These are phyloP conservation scores for Ophiostoma quercus DNA, from an alignment of 2,329 filamentous ascomycete genomes.

Conservation along the genomic window DNA sequence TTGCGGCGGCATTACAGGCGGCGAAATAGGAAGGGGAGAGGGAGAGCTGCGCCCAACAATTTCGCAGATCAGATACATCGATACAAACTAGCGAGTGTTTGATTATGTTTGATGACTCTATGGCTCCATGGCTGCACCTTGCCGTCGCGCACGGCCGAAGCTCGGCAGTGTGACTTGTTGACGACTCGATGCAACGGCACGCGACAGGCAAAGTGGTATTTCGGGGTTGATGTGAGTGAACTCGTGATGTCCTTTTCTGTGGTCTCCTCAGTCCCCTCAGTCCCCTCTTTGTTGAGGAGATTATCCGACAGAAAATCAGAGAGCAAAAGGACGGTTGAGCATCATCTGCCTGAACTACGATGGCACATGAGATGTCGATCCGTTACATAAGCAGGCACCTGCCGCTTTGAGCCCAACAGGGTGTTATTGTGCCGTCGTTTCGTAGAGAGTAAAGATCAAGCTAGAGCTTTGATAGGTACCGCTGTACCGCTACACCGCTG, in stretches of 20 bases:
- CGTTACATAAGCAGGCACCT: neutral
- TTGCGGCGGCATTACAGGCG: slow-evolving; percentile 21
- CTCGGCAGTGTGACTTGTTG: neutral
- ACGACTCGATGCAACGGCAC: neutral
- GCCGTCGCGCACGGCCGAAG: neutral
- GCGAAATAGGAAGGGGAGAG: neutral
- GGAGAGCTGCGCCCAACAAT: neutral
- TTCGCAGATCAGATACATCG: neutral
- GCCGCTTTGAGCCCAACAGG: neutral
- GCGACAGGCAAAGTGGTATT: neutral
- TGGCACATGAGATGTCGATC: neutral
- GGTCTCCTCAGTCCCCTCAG: neutral
- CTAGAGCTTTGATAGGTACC: neutral
- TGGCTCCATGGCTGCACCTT: slow-evolving; percentile 1
- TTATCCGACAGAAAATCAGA: neutral
- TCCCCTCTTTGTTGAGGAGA: neutral
- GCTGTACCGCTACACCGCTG: neutral
- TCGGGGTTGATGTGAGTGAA: neutral
- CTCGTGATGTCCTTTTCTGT: neutral
- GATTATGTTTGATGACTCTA: neutral
- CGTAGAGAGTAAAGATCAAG: neutral
- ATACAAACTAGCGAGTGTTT: neutral
- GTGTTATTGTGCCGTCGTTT: neutral
- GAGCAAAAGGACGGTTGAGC: neutral
- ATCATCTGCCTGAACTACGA: neutral